These are phyloP conservation scores for Straminergon stramineum DNA, from an alignment of 225 moss, liverwort and hornwort species.

Conservation along the genomic window DNA sequence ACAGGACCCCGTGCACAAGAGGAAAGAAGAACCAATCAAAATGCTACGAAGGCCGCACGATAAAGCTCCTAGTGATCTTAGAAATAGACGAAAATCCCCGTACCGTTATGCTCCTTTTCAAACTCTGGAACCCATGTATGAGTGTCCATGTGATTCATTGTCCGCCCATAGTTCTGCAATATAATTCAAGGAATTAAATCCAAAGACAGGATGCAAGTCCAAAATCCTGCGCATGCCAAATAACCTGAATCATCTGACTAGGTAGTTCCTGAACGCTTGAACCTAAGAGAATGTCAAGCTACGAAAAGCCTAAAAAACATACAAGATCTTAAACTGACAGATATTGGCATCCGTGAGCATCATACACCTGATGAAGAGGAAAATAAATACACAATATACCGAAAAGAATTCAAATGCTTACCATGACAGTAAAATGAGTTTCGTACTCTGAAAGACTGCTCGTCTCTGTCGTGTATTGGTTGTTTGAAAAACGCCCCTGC, in stretches of 20 bases:
- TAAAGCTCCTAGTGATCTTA: background rate
- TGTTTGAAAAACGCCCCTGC: constrained; percentile 92
- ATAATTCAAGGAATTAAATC: background rate
- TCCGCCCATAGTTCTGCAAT: constrained; percentile 82
- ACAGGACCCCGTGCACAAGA: background rate
- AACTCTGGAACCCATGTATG: constrained; percentile 88
- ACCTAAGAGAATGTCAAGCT: background rate
- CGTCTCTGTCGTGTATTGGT: constrained; percentile 69
- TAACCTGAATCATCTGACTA: background rate
- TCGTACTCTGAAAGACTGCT: constrained; percentile 82
- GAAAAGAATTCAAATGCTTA: constrained; percentile 11
- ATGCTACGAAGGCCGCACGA: background rate
- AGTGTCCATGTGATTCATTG: constrained; percentile 71
- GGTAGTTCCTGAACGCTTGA: background rate
- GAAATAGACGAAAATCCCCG: background rate
- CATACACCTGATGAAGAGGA: background rate
- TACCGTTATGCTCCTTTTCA: constrained; percentile 93
- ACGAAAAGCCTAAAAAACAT: background rate
- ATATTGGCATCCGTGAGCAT: background rate
- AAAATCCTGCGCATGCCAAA: background rate
- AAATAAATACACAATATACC: background rate
- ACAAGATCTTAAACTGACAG: background rate
- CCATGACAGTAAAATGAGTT: constrained; percentile 99
- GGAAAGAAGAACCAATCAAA: background rate
- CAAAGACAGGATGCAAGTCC: background rate